Percentiles rank a stretch among this genome's conserved stretches.
These are phyloP conservation scores for Hevea brasiliensis DNA, from an alignment of 345 rosid species.

Conservation along the genomic window DNA sequence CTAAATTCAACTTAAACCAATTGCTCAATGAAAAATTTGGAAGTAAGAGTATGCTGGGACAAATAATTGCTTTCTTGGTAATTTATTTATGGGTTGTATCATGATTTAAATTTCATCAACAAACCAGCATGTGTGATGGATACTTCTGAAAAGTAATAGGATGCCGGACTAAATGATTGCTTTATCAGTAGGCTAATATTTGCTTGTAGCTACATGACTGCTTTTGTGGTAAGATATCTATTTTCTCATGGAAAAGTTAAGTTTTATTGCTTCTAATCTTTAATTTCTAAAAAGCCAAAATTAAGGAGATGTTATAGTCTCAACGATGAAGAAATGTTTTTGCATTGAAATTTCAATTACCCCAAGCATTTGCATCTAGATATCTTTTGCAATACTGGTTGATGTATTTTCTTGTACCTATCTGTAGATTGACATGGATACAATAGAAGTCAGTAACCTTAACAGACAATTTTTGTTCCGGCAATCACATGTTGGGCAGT, in stretches of 20 bases:
- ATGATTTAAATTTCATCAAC: not conserved
- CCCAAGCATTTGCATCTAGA: not conserved
- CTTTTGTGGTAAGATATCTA: not conserved
- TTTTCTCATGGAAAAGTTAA: not conserved
- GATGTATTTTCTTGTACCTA: constrained; percentile 4
- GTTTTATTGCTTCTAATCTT: not conserved
- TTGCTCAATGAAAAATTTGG: not conserved
- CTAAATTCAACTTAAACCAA: not conserved
- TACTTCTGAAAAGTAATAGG: not conserved
- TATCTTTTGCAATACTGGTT: not conserved
- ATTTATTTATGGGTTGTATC: not conserved
- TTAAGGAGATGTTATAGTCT: not conserved
- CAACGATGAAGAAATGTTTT: not conserved
- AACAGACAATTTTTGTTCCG: constrained; percentile 96
- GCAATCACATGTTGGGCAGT: constrained; percentile 90
- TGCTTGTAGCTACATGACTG: not conserved
- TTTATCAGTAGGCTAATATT: not conserved
- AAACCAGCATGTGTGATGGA: constrained; percentile 5
- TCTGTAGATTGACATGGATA: constrained; percentile 97
- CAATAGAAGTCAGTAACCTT: constrained; percentile 98
- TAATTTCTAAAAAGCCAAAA: not conserved
- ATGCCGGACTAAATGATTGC: not conserved
- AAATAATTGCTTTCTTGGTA: not conserved
- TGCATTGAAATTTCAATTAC: not conserved
- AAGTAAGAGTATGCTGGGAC: not conserved